Percentiles rank a stretch among this genome's conserved stretches.
These are phyloP conservation scores for Metarhizium guizhouense DNA, from an alignment of 2,329 filamentous ascomycete genomes.

Conservation along the genomic window DNA sequence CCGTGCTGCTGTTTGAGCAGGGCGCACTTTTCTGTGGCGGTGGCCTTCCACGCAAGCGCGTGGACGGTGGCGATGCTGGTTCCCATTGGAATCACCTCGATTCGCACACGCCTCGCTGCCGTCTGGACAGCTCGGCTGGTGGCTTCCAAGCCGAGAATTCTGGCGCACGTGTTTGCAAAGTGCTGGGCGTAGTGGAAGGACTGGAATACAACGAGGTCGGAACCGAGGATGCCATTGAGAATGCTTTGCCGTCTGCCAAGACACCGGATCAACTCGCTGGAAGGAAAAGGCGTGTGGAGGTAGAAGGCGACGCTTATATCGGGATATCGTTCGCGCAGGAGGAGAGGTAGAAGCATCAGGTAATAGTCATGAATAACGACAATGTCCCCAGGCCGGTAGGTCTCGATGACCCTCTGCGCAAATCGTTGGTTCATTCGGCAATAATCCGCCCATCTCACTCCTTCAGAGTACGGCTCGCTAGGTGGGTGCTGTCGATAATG, in stretches of 20 bases:
- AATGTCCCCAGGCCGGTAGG: conserved; percentile 85
- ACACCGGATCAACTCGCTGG: conserved; percentile 87
- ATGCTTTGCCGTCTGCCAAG: conserved; percentile 80
- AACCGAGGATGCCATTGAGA: conserved; percentile 75
- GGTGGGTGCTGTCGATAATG: conserved; percentile 93
- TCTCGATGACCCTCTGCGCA: conserved; percentile 74
- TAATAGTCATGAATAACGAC: conserved; percentile 92
- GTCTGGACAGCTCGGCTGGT: conserved; percentile 75
- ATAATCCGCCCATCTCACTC: conserved; percentile 85
- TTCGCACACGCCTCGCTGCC: conserved; percentile 39
- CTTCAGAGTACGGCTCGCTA: conserved; percentile 69
- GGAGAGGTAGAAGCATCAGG: conserved; percentile 75
- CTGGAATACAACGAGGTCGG: conserved; percentile 90
- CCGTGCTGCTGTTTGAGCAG: conserved; percentile 67
- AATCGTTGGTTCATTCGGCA: conserved; percentile 86
- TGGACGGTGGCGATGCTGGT: conserved; percentile 76
- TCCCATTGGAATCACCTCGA: conserved; percentile 31
- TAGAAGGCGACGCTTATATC: conserved; percentile 92
- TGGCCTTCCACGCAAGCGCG: conserved; percentile 60
- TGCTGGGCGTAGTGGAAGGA: conserved; percentile 90
- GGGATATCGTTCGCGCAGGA: conserved; percentile 74
- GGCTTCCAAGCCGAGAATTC: conserved; percentile 77
- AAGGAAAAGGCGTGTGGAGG: conserved; percentile 87
- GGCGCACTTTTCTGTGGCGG: conserved; percentile 61
- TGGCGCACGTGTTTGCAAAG: conserved; percentile 86